Evolutionary conservation across 768 basidiomycete species (phyloP).

Genomic region (Leucocoprinus leucothites): DNA sequence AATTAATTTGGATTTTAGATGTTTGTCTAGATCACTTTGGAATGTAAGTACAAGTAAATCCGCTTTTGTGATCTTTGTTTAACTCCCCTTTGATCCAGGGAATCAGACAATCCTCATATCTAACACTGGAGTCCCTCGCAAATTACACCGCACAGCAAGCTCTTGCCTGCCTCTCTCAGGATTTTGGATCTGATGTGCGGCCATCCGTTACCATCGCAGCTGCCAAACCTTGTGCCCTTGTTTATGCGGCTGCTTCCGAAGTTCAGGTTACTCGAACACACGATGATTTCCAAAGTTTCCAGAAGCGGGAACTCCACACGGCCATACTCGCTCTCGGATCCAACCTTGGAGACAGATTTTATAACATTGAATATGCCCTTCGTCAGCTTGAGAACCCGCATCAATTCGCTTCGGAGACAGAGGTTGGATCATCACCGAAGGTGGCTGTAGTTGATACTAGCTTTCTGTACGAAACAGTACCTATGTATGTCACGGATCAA

Average conservation of each 20-base stretch:
- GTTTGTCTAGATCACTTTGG: constrained; percentile 33
- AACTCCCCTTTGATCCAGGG: constrained; percentile 3
- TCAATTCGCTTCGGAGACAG: constrained; percentile 20
- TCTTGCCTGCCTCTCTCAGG: constrained; percentile 26
- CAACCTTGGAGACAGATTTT: constrained; percentile 85
- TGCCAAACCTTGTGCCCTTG: constrained; percentile 70
- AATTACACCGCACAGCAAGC: constrained; percentile 49
- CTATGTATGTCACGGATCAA: constrained; percentile 96
- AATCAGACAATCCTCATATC: constrained; percentile 25
- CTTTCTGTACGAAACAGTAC: constrained; percentile 88
- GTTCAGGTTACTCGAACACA: constrained; percentile 26
- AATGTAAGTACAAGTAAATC: constrained; percentile 29
- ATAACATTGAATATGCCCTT: constrained; percentile 78
- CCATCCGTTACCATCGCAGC: constrained; percentile 47
- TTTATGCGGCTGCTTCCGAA: constrained; percentile 62
- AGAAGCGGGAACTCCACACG: constrained; percentile 13
- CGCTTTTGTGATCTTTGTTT: background rate
- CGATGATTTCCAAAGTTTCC: background rate
- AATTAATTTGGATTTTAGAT: constrained; percentile 31
- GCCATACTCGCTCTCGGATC: constrained; percentile 83
- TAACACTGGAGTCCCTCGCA: constrained; percentile 71
- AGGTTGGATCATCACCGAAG: constrained; percentile 12
- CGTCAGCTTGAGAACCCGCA: constrained; percentile 58
- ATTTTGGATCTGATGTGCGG: constrained; percentile 18
- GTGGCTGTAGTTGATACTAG: constrained; percentile 68